Evolutionary conservation across 805 yeast species (phyloP).

Genomic region (Yarrowia sp.): DNA sequence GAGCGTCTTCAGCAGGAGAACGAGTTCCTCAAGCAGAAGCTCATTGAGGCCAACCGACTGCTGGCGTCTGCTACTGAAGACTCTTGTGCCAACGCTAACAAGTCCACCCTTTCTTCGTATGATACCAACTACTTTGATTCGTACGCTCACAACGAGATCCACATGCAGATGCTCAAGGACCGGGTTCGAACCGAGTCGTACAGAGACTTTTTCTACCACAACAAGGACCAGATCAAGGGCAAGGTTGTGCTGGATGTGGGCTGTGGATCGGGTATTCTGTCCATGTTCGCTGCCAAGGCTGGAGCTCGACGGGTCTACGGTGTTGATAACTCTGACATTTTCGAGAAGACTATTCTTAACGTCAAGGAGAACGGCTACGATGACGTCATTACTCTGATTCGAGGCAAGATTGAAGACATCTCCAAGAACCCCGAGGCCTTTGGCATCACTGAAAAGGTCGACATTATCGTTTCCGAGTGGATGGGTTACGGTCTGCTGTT

Average conservation of each 20-base stretch:
- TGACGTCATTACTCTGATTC: conserved; percentile 83
- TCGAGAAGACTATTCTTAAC: conserved; percentile 92
- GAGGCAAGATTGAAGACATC: conserved; percentile 95
- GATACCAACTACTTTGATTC: conserved; percentile 94
- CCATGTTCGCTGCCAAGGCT: conserved; percentile 97
- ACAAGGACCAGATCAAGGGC: conserved; percentile 86
- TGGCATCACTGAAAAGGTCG: conserved; percentile 73
- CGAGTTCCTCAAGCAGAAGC: conserved; percentile 34
- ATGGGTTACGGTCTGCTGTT: conserved; percentile 97
- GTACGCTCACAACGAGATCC: conserved; percentile 96
- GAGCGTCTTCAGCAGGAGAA: conserved; percentile 25
- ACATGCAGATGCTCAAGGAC: conserved; percentile 98
- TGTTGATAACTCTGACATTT: conserved; percentile 95
- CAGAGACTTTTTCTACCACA: conserved; percentile 89
- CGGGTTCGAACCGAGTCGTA: conserved; percentile 89
- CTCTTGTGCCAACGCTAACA: conserved; percentile 5
- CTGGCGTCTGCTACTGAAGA: conserved; percentile 29
- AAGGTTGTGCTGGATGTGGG: conserved; percentile 97
- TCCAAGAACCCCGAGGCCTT: conserved; percentile 61
- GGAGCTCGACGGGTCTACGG: conserved; percentile 98
- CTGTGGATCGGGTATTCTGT: conserved; percentile 96
- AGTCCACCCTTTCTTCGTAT: conserved; percentile 45
- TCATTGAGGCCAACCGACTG: conserved; percentile 19
- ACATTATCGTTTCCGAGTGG: conserved; percentile 97
- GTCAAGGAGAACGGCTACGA: conserved; percentile 81